phyloP scores from a whole-genome alignment of 805 yeast genomes.

The Starmerella sirachaensis region DNA sequence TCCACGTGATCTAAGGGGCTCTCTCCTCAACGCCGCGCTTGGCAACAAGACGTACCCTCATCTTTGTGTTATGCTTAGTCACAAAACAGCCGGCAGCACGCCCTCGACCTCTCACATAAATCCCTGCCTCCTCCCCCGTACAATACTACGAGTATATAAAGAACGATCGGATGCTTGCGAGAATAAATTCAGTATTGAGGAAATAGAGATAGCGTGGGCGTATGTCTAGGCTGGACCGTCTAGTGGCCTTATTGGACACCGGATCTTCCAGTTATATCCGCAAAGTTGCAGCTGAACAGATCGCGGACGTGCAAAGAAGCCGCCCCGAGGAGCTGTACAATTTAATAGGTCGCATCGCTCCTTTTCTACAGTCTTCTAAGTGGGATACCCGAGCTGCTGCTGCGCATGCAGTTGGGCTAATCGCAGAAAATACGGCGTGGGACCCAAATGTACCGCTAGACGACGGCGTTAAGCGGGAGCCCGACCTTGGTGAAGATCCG shows the following conservation, averaged over 20 bases:
- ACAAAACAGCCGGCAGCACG: no score
- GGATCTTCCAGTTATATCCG: conserved; percentile 91
- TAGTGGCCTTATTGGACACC: conserved; percentile 54
- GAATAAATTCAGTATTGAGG: no score
- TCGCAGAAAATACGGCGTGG: conserved; percentile 74
- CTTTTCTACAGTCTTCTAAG: conserved; percentile 65
- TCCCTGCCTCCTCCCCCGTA: conserved; percentile 1
- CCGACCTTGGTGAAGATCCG: conserved; percentile 19
- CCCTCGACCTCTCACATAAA: conserved; percentile 6
- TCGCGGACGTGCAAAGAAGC: conserved; percentile 82
- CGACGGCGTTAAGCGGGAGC: conserved; percentile 17
- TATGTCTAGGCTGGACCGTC: conserved; percentile 26
- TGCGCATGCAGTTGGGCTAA: conserved; percentile 89
- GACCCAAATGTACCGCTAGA: conserved; percentile 49
- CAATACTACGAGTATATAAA: conserved; percentile 3
- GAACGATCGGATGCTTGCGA: background rate
- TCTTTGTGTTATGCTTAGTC: no score
- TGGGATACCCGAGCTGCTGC: conserved; percentile 98
- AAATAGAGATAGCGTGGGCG: background rate
- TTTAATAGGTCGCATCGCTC: conserved; percentile 77
- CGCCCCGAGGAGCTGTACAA: conserved; percentile 89
- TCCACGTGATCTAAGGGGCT: no score
- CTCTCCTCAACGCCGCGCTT: no score
- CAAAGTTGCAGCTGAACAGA: conserved; percentile 93
- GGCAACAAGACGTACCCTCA: no score